Evolutionary conservation across 352 stramenopile genomes (phyloP).

Genomic region (Phytophthora pistaciae): DNA sequence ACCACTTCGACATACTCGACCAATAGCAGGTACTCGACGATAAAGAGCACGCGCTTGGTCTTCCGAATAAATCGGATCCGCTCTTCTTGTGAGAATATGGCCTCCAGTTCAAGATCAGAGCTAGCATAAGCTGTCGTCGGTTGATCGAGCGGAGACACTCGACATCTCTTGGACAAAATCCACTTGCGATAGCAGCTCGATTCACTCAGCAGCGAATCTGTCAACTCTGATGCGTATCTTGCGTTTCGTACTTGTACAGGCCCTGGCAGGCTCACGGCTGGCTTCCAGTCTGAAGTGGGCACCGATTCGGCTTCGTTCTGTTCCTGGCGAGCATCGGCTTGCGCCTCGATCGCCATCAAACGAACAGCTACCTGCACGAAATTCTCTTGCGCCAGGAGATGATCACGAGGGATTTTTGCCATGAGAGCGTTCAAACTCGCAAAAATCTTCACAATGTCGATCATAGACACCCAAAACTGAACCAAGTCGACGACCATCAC

Average conservation of each 20-base stretch:
- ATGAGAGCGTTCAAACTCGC: too few relatives aligned
- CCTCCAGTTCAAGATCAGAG: constrained; percentile 1
- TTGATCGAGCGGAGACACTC: constrained; percentile 1
- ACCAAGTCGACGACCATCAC: constrained; percentile 45
- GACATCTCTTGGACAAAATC: constrained; percentile 4
- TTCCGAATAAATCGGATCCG: constrained; percentile 34
- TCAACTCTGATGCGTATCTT: too few relatives aligned
- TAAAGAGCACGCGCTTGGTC: constrained; percentile 36
- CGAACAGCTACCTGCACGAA: constrained; percentile 28
- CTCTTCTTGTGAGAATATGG: constrained; percentile 22
- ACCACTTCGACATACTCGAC: constrained; percentile 53
- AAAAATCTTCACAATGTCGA: constrained; percentile 24
- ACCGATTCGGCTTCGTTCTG: background rate
- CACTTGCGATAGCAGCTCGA: background rate
- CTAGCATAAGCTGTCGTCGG: background rate
- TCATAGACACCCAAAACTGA: constrained; percentile 41
- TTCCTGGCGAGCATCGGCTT: background rate
- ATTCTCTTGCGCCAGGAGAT: background rate
- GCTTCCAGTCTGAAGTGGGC: too few relatives aligned
- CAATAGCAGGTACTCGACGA: constrained; percentile 49
- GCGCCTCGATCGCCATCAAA: constrained; percentile 6
- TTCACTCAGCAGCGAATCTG: too few relatives aligned
- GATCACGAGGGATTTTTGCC: too few relatives aligned
- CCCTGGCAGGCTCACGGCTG: too few relatives aligned
- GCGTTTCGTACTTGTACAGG: too few relatives aligned